Conservation (phyloP, 805 yeast species). For the Lipomyces mesembrius region DNA sequence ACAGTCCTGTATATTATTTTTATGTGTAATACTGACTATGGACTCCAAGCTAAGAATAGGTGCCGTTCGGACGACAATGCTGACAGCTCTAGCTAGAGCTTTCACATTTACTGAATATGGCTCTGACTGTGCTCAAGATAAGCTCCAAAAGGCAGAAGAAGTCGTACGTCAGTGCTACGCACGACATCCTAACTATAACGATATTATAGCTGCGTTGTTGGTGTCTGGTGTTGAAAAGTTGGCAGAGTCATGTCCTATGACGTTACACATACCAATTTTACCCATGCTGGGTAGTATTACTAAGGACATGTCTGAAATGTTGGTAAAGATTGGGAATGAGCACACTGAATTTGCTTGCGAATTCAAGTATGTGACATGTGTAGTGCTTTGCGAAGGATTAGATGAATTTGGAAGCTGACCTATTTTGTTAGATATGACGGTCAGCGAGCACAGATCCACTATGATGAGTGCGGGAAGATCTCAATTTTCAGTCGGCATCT, state of each 20-base stretch:
- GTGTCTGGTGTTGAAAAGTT: slow-evolving; percentile 19
- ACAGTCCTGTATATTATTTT: not conserved
- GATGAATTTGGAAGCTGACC: not conserved
- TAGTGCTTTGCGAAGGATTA: not conserved
- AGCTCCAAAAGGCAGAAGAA: slow-evolving; percentile 32
- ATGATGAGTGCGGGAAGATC: slow-evolving; percentile 24
- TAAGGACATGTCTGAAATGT: slow-evolving; percentile 37
- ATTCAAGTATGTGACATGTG: slow-evolving; percentile 30
- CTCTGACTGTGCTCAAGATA: not conserved
- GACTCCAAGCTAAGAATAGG: slow-evolving; percentile 35
- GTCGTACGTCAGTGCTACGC: slow-evolving; percentile 36
- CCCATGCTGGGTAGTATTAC: slow-evolving; percentile 43
- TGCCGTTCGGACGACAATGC: slow-evolving; percentile 38
- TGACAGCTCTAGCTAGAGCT: slow-evolving; percentile 39
- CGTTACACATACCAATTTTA: slow-evolving; percentile 36
- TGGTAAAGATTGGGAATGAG: slow-evolving; percentile 18
- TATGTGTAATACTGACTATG: not conserved
- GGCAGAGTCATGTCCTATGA: slow-evolving; percentile 29
- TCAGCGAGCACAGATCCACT: slow-evolving; percentile 41
- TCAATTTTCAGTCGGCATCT: slow-evolving; percentile 40
- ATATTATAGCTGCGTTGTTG: slow-evolving; percentile 29
- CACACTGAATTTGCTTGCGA: slow-evolving; percentile 39
- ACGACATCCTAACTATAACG: slow-evolving; percentile 38
- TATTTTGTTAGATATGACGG: slow-evolving; percentile 31
- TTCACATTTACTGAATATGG: slow-evolving; percentile 18